phyloP scores from a whole-genome alignment of 2,329 filamentous ascomycete species.

The Trichoderma oligosporum region DNA sequence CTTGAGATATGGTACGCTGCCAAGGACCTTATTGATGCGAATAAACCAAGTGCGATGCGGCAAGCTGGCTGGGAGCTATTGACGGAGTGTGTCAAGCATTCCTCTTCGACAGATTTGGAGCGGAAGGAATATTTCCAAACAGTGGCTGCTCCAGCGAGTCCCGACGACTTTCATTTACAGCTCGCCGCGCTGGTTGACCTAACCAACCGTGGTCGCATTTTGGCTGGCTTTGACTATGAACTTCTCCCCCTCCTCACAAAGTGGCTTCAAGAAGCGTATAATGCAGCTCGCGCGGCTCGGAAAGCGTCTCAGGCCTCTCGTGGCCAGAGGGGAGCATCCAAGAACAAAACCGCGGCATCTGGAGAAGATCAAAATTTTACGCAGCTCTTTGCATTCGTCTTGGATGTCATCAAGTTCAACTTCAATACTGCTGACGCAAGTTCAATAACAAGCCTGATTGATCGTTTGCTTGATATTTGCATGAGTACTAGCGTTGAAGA shows the following conservation, averaged over 20 bases:
- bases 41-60: slow-evolving; percentile 52
- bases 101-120: slow-evolving; percentile 61
- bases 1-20: slow-evolving; percentile 63
- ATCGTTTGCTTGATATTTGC: slow-evolving; percentile 62
- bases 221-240: slow-evolving; percentile 65
- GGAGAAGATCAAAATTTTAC: slow-evolving; percentile 60
- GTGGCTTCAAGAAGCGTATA: slow-evolving; percentile 58
- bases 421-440: slow-evolving; percentile 63
- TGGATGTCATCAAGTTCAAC: slow-evolving; percentile 71
- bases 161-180: slow-evolving; percentile 64
- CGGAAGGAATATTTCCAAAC: slow-evolving; percentile 63
- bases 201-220: slow-evolving; percentile 57
- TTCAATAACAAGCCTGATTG: slow-evolving; percentile 58
- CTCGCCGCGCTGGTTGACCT: slow-evolving; percentile 60
- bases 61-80: slow-evolving; percentile 63
- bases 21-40: slow-evolving; percentile 59
- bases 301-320: slow-evolving; percentile 40
- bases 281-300: slow-evolving; percentile 49
- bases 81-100: slow-evolving; percentile 61
- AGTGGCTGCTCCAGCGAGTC: slow-evolving; percentile 51
- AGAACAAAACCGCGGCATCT: slow-evolving; percentile 35
- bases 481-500: slow-evolving; percentile 60
- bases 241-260: slow-evolving; percentile 58
- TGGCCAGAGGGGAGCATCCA: slow-evolving; percentile 37
- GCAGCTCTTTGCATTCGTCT: slow-evolving; percentile 61